phyloP scores from a whole-genome alignment of 2,329 filamentous ascomycete genomes.

The Colletotrichum euphorbiae region DNA sequence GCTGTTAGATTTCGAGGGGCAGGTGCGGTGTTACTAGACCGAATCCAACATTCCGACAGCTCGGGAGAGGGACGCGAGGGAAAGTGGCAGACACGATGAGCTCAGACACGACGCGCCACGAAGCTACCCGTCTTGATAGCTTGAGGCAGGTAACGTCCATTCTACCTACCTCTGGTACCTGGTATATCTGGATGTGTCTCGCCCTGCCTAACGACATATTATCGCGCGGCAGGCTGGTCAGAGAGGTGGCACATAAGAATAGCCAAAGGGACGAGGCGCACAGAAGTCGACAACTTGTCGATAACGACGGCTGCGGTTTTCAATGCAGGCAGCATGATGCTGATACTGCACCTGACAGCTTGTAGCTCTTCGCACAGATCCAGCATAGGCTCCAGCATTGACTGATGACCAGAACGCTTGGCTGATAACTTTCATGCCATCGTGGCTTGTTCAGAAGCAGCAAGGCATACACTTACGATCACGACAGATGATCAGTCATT shows the following conservation, averaged over 20 bases:
- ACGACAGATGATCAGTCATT: background rate
- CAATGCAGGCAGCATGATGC: conserved; percentile 10
- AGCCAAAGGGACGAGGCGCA: background rate
- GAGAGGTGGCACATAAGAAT: background rate
- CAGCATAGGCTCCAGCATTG: conserved; percentile 5
- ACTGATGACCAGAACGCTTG: conserved; percentile 16
- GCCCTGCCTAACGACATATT: conserved; percentile 15
- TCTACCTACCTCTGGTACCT: background rate
- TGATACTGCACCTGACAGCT: conserved; percentile 21
- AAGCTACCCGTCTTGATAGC: conserved; percentile 5
- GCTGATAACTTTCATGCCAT: conserved; percentile 17
- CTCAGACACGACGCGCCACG: conserved; percentile 28
- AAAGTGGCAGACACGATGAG: conserved; percentile 15
- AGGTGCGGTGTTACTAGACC: conserved; percentile 31
- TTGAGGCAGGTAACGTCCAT: background rate
- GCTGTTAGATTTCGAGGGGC: conserved; percentile 27
- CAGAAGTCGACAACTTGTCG: conserved; percentile 7
- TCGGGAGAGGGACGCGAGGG: conserved; percentile 25
- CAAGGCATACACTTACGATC: background rate
- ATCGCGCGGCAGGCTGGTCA: background rate
- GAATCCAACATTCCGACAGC: conserved; percentile 37
- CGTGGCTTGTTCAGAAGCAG: conserved; percentile 8
- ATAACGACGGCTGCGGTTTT: background rate
- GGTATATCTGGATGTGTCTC: conserved; percentile 22
- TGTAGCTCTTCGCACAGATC: conserved; percentile 26